Conservation (phyloP, 2,329 filamentous ascomycete species). For the Parafenestella ontariensis region DNA sequence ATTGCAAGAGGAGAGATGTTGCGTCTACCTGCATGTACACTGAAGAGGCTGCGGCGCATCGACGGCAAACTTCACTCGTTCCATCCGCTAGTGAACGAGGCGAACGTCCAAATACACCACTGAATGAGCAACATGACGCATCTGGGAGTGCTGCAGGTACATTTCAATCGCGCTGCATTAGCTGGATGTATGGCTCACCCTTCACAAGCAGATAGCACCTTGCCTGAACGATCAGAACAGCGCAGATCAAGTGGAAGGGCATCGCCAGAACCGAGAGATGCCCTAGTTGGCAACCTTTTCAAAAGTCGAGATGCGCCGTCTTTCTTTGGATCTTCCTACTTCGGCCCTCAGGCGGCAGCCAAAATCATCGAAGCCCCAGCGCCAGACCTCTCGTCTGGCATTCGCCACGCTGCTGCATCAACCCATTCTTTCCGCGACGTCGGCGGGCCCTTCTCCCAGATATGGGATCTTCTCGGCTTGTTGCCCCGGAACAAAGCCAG, state of each 20-base stretch:
- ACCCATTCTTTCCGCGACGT: constrained; percentile 37
- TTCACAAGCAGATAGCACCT: not conserved
- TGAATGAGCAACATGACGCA: not conserved
- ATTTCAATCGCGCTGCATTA: not conserved
- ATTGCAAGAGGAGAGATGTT: constrained; percentile 20
- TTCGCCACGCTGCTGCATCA: constrained; percentile 22
- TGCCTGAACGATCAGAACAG: not conserved
- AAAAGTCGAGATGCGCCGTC: constrained; percentile 23
- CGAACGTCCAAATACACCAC: not conserved
- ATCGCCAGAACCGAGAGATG: constrained; percentile 11
- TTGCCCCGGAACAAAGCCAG: constrained; percentile 49
- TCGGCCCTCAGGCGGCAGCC: constrained; percentile 26
- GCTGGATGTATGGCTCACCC: not conserved
- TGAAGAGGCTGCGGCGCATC: constrained; percentile 15
- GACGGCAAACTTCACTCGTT: not conserved
- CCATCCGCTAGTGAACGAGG: not conserved
- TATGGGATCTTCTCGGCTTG: constrained; percentile 52
- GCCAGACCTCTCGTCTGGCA: constrained; percentile 22
- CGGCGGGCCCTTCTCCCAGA: constrained; percentile 44
- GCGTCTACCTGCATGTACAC: constrained; percentile 17
- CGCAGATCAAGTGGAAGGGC: constrained; percentile 1
- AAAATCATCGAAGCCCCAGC: constrained; percentile 27
- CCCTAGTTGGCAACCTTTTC: constrained; percentile 25
- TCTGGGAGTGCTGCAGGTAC: not conserved
- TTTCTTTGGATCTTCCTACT: constrained; percentile 28